Percentiles rank a stretch among this genome's conserved stretches.
phyloP scores from a whole-genome alignment of 768 basidiomycete genomes.

The Trametopsis cervina region DNA sequence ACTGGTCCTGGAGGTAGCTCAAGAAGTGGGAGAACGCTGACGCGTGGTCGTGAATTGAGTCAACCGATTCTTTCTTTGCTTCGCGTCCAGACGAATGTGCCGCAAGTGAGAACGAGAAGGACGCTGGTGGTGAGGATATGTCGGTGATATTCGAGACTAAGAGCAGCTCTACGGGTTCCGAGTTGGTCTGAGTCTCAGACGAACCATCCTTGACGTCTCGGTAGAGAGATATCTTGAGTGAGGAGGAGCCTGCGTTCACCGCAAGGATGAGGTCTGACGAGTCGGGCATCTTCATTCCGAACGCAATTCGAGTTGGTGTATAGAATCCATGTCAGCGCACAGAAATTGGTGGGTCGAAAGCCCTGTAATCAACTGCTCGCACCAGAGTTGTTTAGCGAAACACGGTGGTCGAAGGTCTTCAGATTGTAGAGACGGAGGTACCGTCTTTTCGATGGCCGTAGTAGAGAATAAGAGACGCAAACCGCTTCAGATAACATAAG shows the following conservation, averaged over 20 bases:
- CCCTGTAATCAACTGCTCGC: no score
- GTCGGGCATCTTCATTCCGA: background rate
- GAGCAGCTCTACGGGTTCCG: constrained; percentile 35
- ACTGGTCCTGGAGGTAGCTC: constrained; percentile 33
- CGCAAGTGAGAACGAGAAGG: constrained; percentile 36
- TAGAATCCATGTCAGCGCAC: no score
- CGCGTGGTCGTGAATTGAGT: constrained; percentile 47
- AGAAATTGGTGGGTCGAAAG: no score
- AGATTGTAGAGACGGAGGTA: no score
- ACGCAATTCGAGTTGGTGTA: no score
- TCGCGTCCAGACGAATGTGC: constrained; percentile 22
- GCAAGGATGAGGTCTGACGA: constrained; percentile 59
- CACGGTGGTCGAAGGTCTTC: no score
- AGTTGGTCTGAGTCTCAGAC: constrained; percentile 20
- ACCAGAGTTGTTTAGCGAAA: no score
- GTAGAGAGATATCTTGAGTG: constrained; percentile 77
- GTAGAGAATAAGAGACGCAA: no score
- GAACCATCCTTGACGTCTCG: constrained; percentile 12
- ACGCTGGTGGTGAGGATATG: constrained; percentile 48
- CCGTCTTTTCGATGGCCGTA: no score
- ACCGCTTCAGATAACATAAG: no score
- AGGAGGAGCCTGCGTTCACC: constrained; percentile 79
- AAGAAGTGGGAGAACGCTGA: constrained; percentile 61
- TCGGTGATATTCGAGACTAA: constrained; percentile 49
- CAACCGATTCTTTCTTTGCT: constrained; percentile 31